phyloP scores from a whole-genome alignment of 108 stramenopile genomes.

The Bacterosira constricta region DNA sequence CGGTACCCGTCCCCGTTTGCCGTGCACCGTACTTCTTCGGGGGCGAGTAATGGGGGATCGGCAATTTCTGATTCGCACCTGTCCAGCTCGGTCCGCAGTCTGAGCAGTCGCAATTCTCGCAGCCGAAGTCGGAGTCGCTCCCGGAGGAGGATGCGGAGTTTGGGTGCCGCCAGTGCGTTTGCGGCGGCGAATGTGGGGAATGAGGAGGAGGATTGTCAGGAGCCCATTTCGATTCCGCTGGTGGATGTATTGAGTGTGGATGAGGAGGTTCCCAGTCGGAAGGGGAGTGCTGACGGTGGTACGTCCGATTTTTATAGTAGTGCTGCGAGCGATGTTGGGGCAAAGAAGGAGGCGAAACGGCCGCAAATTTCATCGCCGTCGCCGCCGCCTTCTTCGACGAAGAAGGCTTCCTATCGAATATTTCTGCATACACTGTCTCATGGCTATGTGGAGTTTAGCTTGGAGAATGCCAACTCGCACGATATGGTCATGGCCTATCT shows the following conservation, averaged over 20 bases:
- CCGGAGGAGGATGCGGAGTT: not conserved
- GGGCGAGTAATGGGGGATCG: too few species aligned
- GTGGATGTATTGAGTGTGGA: not conserved
- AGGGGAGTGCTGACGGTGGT: not conserved
- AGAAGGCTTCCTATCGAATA: not conserved
- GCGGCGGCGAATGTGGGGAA: not conserved
- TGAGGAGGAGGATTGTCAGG: not conserved
- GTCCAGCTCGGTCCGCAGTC: not conserved
- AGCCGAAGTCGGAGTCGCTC: conserved; percentile 2
- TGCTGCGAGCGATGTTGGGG: not conserved
- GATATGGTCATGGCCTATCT: conserved; percentile 21
- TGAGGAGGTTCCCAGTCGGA: not conserved
- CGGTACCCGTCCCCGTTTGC: not conserved
- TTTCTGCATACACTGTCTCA: not conserved
- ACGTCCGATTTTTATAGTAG: not conserved
- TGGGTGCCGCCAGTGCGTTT: conserved; percentile 6
- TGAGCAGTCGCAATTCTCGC: not conserved
- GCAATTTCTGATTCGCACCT: too few species aligned
- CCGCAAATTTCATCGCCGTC: not conserved
- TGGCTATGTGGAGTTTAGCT: conserved; percentile 17
- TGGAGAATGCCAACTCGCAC: conserved; percentile 28
- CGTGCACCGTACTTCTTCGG: not conserved
- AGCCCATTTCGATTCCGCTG: not conserved
- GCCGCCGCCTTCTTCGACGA: not conserved
- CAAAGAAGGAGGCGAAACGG: not conserved